phyloP scores from a whole-genome alignment of 805 yeast genomes.

The Ogataea glucozyma region DNA sequence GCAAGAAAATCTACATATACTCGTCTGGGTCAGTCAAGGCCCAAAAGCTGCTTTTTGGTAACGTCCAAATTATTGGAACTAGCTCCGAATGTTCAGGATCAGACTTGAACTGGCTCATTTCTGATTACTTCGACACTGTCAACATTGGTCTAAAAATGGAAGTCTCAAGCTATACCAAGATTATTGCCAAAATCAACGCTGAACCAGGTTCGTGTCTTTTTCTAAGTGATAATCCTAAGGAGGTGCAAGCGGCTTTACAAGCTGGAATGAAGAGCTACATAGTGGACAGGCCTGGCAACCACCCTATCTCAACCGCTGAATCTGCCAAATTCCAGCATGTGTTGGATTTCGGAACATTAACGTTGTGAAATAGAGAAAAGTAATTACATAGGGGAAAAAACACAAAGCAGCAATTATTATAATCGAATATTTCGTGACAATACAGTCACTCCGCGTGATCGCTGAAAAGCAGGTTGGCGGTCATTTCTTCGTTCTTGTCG shows the following conservation, averaged over 20 bases:
- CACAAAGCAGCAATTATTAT: conserved; percentile 2
- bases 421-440: not conserved
- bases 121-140: conserved; percentile 81
- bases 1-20: conserved; percentile 60
- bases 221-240: conserved; percentile 77
- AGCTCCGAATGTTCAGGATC: conserved; percentile 28
- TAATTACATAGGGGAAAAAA: conserved; percentile 7
- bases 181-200: conserved; percentile 37
- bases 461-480: conserved; percentile 86
- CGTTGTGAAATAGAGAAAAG: conserved; percentile 17
- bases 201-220: conserved; percentile 44
- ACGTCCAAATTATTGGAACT: conserved; percentile 45
- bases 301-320: conserved; percentile 43
- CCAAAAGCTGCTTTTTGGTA: conserved; percentile 72
- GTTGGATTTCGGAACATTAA: conserved; percentile 31
- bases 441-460: conserved; percentile 42
- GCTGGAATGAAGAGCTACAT: conserved; percentile 62
- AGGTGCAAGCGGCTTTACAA: conserved; percentile 69
- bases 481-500: conserved; percentile 94
- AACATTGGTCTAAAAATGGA: conserved; percentile 77
- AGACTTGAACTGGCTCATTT: conserved; percentile 55
- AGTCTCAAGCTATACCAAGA: conserved; percentile 55
- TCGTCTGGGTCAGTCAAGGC: conserved; percentile 91
- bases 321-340: conserved; percentile 29
- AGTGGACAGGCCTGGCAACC: conserved; percentile 78